Evolutionary conservation across 768 basidiomycete genomes (phyloP).

Genomic region (Trametes sanguinea): DNA sequence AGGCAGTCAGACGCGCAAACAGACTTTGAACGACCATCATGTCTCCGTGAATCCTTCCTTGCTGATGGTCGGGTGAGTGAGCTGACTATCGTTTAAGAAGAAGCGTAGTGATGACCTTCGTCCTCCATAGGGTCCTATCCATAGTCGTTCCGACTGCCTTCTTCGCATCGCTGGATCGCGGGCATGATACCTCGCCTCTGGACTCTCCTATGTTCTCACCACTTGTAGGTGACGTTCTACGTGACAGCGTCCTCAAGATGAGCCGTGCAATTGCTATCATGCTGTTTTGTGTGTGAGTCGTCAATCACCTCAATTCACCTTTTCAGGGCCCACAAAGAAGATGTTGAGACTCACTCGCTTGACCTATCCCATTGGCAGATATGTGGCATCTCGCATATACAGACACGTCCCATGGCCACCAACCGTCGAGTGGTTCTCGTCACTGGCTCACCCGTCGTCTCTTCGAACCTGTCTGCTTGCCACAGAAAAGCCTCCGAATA

Average conservation of each 20-base stretch:
- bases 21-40: conserved; percentile 63
- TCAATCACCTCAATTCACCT: neutral
- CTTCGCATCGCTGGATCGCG: conserved; percentile 57
- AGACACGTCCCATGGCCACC: conserved; percentile 69
- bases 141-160: conserved; percentile 67
- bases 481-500: too few relatives aligned
- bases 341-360: neutral
- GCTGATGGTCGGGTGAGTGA: conserved; percentile 60
- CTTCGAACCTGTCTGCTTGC: too few relatives aligned
- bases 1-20: conserved; percentile 63
- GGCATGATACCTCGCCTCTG: conserved; percentile 9
- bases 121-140: conserved; percentile 51
- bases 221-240: conserved; percentile 45
- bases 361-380: conserved; percentile 40
- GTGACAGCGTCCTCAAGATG: conserved; percentile 53
- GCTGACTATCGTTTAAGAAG: neutral
- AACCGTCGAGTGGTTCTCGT: too few relatives aligned
- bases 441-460: too few relatives aligned
- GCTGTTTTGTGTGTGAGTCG: conserved; percentile 57
- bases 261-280: conserved; percentile 69
- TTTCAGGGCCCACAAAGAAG: neutral
- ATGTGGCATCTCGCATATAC: conserved; percentile 66
- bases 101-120: neutral
- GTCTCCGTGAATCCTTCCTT: conserved; percentile 69
- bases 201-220: conserved; percentile 20